A percentile compares a stretch with the other conserved stretches of the same genome.
These are phyloP conservation scores for Medakamo hakoo DNA, from an alignment of 139 green algal species.

Conservation along the genomic window DNA sequence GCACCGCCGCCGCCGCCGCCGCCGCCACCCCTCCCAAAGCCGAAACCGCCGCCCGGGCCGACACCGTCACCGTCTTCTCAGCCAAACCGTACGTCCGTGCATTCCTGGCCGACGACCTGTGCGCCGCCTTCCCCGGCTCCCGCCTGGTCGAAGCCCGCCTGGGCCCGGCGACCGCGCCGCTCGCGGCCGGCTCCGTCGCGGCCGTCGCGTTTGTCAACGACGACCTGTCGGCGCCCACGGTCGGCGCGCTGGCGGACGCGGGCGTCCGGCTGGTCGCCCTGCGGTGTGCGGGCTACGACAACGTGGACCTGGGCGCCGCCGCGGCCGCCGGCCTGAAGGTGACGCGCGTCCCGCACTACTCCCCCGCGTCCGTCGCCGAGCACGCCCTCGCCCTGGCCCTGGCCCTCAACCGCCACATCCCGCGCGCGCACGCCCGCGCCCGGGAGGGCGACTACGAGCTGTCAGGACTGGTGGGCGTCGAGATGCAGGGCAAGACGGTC, in stretches of 20 bases:
- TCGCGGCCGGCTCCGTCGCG: constrained; percentile 26
- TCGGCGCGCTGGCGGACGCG: constrained; percentile 25
- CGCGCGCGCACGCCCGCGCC: constrained; percentile 3
- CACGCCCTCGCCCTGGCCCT: constrained; percentile 51
- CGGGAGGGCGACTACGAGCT: constrained; percentile 53
- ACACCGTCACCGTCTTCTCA: neutral
- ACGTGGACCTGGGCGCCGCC: constrained; percentile 37
- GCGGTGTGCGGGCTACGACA: constrained; percentile 58
- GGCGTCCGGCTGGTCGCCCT: constrained; percentile 49
- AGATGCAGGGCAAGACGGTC: constrained; percentile 50
- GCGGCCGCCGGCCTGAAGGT: constrained; percentile 17
- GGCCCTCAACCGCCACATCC: constrained; percentile 34
- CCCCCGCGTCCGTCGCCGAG: constrained; percentile 52
- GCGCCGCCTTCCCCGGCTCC: neutral
- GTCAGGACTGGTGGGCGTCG: constrained; percentile 51
- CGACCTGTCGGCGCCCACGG: constrained; percentile 14
- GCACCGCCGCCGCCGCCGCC: too few relatives aligned
- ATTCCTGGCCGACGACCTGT: neutral
- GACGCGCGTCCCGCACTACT: constrained; percentile 55
- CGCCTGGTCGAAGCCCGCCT: constrained; percentile 22
- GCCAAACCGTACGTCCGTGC: neutral
- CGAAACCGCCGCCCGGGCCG: neutral
- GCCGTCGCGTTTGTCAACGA: constrained; percentile 63
- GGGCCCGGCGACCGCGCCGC: constrained; percentile 22
- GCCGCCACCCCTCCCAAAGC: too few relatives aligned